A percentile compares a stretch with the other conserved stretches of the same genome.
These are phyloP conservation scores for Fusarium compactum DNA, from an alignment of 2,329 filamentous ascomycete genomes.

Conservation along the genomic window DNA sequence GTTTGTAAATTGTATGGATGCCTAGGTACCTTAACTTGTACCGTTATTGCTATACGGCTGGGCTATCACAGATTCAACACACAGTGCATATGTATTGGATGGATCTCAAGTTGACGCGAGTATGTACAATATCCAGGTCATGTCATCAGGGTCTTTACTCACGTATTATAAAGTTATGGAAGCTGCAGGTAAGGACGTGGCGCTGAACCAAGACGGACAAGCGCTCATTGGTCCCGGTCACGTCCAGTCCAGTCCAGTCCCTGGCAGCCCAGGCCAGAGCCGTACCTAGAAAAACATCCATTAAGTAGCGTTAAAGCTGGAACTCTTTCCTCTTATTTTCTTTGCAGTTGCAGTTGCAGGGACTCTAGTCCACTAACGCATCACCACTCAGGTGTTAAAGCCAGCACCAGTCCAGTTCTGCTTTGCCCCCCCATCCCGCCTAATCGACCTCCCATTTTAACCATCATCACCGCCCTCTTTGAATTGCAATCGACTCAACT, in stretches of 20 bases:
- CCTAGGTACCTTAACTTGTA: neutral
- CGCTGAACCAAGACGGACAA: constrained; percentile 41
- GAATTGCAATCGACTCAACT: constrained; percentile 32
- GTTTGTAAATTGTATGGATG: neutral
- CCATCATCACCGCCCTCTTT: constrained; percentile 40
- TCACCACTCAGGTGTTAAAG: constrained; percentile 43
- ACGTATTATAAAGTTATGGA: neutral
- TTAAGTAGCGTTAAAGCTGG: constrained; percentile 23
- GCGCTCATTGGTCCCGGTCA: constrained; percentile 50
- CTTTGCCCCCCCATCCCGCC: constrained; percentile 27
- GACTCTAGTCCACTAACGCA: constrained; percentile 51
- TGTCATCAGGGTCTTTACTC: constrained; percentile 32
- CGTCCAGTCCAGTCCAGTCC: constrained; percentile 49
- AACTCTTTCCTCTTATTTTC: constrained; percentile 48
- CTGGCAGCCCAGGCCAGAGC: constrained; percentile 28
- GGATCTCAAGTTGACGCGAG: neutral
- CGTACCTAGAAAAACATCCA: constrained; percentile 25
- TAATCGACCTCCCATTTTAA: constrained; percentile 32
- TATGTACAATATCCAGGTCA: neutral
- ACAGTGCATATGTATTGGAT: neutral
- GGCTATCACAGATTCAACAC: neutral
- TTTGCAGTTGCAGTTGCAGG: constrained; percentile 32
- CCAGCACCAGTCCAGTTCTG: constrained; percentile 19
- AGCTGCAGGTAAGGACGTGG: constrained; percentile 45
- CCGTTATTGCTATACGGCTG: neutral